Evolutionary conservation across 768 basidiomycete species (phyloP).

Genomic region (Lentinula boryana): DNA sequence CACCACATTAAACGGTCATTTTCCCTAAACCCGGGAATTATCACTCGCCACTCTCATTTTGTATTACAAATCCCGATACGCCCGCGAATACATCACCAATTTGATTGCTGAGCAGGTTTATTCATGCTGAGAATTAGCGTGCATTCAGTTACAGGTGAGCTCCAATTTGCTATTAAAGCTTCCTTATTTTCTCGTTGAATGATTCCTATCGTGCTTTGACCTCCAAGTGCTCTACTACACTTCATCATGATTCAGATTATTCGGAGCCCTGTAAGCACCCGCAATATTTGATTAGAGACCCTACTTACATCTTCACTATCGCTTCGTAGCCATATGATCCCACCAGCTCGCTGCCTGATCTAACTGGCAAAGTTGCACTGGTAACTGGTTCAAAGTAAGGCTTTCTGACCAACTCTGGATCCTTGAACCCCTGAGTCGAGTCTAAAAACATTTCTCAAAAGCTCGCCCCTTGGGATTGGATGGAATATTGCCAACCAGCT

Average conservation of each 20-base stretch:
- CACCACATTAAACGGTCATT: too few species aligned
- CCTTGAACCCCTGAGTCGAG: not conserved
- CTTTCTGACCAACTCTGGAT: not conserved
- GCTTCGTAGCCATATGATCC: not conserved
- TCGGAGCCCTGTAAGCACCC: not conserved
- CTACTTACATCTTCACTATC: not conserved
- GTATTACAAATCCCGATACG: not conserved
- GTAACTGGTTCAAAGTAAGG: slow-evolving; percentile 40
- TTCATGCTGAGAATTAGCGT: too few species aligned
- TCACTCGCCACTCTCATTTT: not conserved
- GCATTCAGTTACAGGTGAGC: too few species aligned
- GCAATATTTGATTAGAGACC: not conserved
- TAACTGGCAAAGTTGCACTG: slow-evolving; percentile 29
- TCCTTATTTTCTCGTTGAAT: too few species aligned
- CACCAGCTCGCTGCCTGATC: slow-evolving; percentile 19
- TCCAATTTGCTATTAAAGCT: too few species aligned
- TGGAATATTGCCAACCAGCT: slow-evolving; percentile 1
- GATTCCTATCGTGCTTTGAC: too few species aligned
- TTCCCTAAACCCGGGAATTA: too few species aligned
- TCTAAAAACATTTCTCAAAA: not conserved
- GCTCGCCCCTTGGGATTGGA: slow-evolving; percentile 2
- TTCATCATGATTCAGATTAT: not conserved
- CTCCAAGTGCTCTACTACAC: too few species aligned
- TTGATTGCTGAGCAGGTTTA: not conserved
- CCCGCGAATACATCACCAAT: not conserved